These are phyloP conservation scores for Hydnomerulius pinastri DNA, from an alignment of 768 basidiomycete genomes.

Conservation along the genomic window DNA sequence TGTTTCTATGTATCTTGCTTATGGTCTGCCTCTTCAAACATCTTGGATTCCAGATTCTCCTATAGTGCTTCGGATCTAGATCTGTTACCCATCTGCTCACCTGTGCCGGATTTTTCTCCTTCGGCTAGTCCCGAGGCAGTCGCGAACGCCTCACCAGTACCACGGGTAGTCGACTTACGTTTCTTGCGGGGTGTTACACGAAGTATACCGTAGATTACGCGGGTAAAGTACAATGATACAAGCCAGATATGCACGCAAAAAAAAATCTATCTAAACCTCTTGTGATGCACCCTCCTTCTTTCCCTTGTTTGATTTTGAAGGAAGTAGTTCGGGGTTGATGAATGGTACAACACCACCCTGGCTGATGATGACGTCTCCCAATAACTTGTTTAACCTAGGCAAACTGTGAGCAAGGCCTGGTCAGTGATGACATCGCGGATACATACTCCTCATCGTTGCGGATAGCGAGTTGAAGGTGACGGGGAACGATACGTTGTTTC, in stretches of 20 bases:
- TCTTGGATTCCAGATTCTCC: too few species aligned
- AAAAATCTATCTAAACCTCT: conserved; percentile 41
- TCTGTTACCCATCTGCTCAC: too few species aligned
- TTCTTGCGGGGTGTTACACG: conserved; percentile 27
- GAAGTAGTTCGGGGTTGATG: conserved; percentile 53
- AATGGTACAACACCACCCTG: conserved; percentile 78
- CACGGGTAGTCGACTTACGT: too few species aligned
- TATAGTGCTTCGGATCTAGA: too few species aligned
- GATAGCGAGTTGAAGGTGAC: conserved; percentile 75
- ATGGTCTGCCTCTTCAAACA: too few species aligned
- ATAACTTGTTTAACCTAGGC: conserved; percentile 53
- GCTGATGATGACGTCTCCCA: conserved; percentile 66
- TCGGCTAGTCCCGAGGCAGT: too few species aligned
- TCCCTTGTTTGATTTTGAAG: conserved; percentile 47
- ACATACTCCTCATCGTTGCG: conserved; percentile 78
- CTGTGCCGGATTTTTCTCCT: too few species aligned
- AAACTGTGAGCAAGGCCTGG: background rate
- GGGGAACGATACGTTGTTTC: conserved; percentile 81
- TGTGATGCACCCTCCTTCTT: conserved; percentile 53
- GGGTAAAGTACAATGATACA: conserved; percentile 26
- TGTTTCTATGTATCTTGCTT: background rate
- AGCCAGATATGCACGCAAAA: conserved; percentile 11
- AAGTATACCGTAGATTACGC: conserved; percentile 34
- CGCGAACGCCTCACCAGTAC: too few species aligned
- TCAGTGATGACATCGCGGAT: background rate